Conservation (phyloP, 345 rosid species). For the Pseudoturritis turrita region DNA sequence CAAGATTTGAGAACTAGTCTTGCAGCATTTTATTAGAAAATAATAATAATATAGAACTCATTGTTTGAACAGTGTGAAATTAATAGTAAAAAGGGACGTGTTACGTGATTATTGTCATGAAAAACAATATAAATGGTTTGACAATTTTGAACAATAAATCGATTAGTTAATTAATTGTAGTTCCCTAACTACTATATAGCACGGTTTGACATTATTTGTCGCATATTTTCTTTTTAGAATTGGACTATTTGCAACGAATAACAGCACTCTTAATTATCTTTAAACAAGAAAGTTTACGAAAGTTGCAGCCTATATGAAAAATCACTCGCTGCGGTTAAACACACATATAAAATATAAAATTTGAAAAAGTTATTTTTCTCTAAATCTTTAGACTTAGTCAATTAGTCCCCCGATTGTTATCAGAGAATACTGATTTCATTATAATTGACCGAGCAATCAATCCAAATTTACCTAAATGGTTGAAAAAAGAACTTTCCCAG, state of each 20-base stretch:
- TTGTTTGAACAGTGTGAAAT: background rate
- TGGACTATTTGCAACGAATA: constrained; percentile 11
- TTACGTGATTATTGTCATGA: constrained; percentile 11
- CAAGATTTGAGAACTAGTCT: background rate
- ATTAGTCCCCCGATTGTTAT: background rate
- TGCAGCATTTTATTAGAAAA: background rate
- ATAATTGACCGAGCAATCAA: background rate
- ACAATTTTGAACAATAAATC: constrained; percentile 4
- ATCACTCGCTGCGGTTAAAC: background rate
- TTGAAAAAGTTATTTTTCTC: too few species aligned
- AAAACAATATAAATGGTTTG: constrained; percentile 20
- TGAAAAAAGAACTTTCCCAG: background rate
- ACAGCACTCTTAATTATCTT: background rate
- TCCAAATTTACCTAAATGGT: background rate
- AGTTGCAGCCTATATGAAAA: background rate
- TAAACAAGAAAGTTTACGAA: background rate
- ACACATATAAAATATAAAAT: too few species aligned
- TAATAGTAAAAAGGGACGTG: constrained; percentile 3
- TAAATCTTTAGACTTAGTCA: background rate
- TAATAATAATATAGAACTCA: background rate
- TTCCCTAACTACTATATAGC: background rate
- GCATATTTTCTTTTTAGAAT: background rate
- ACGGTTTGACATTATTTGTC: constrained; percentile 14
- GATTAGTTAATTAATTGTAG: background rate
- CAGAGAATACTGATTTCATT: background rate